Evolutionary conservation across 495 filamentous ascomycete species (phyloP), one percentile per base, ranked within the genome.

Genomic region (Podospora australis): DNA sequence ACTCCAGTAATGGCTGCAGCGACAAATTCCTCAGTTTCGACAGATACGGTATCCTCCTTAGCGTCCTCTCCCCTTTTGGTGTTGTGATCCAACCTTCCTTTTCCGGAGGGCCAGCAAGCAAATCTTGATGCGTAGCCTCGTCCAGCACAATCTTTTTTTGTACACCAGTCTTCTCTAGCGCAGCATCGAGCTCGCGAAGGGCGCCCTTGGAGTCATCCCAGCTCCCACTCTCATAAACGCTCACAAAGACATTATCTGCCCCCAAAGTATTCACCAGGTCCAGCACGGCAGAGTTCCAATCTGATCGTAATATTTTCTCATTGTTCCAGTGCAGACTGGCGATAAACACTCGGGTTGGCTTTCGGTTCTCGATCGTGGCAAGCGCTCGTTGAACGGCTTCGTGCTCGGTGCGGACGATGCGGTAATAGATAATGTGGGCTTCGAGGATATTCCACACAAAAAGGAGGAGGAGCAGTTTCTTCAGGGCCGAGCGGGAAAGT

Each of bases 261-360:
- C 85, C 86, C 1, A 87, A 66, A 13, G 71, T 54, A 23, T 68
- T 56, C 19, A 75, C 71, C 28, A 89, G 68, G 1, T 75, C 66
- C 2, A 84, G 14, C 5, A 88, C 64, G 1, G 77, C 79, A 21
- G 67, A 55, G 58, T 72, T 84, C 84, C 83, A 88, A 50, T 78
- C 70, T 8, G 62, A 69, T 3, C 78, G 71, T 8, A 90, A 68
- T 23, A 87, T 73, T 16, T 56, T 39, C 46, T 80, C 85, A 53
- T 80, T 83, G 64, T 87, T 88, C 79, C 84, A 87, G 53, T 85
- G 82, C 44, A 79, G 66, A 54, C 76, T 79, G 2, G 83, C 77
- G 44, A 88, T 83, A 65, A 72, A 88, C 43, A 88, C 72, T 2
- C 74, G 73, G 2, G 52, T 24, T 3, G n/a, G n/a, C n/a, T n/a